A percentile compares a stretch with the other conserved stretches of the same genome.
Conservation (phyloP, 768 basidiomycete genomes). For the Steccherinum ochraceum region DNA sequence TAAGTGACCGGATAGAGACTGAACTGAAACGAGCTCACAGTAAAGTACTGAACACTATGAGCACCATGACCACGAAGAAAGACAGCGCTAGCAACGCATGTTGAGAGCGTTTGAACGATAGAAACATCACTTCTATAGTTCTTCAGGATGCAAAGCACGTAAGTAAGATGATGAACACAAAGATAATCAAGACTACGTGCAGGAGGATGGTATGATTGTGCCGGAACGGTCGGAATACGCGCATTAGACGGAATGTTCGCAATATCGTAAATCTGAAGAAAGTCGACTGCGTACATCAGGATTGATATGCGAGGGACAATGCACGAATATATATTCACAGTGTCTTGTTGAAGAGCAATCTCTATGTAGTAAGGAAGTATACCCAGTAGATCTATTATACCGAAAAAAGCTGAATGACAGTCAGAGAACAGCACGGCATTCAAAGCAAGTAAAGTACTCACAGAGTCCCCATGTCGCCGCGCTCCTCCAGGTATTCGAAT, state of each 20-base stretch:
- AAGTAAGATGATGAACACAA: neutral
- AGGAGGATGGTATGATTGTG: conserved; percentile 79
- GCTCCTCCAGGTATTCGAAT: conserved; percentile 59
- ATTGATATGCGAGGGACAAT: neutral
- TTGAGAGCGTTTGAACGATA: conserved; percentile 78
- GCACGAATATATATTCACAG: conserved; percentile 41
- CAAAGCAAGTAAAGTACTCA: conserved; percentile 25
- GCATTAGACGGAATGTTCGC: conserved; percentile 80
- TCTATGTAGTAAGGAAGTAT: conserved; percentile 90
- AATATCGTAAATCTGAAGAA: conserved; percentile 89
- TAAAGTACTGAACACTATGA: conserved; percentile 84
- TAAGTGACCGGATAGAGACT: neutral
- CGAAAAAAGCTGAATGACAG: conserved; percentile 59
- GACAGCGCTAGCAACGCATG: conserved; percentile 82
- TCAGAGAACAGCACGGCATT: neutral
- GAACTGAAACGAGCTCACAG: conserved; percentile 39
- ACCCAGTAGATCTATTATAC: conserved; percentile 78
- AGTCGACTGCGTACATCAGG: conserved; percentile 47
- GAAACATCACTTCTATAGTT: conserved; percentile 90
- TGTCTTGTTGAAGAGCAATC: conserved; percentile 77
- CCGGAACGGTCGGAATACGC: conserved; percentile 87
- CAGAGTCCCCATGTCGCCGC: conserved; percentile 65
- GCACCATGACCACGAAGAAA: conserved; percentile 84
- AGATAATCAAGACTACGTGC: conserved; percentile 34
- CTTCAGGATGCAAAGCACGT: conserved; percentile 27